Evolutionary conservation across 805 yeast species (phyloP).

Genomic region (Nakazawaea wyomingensis): DNA sequence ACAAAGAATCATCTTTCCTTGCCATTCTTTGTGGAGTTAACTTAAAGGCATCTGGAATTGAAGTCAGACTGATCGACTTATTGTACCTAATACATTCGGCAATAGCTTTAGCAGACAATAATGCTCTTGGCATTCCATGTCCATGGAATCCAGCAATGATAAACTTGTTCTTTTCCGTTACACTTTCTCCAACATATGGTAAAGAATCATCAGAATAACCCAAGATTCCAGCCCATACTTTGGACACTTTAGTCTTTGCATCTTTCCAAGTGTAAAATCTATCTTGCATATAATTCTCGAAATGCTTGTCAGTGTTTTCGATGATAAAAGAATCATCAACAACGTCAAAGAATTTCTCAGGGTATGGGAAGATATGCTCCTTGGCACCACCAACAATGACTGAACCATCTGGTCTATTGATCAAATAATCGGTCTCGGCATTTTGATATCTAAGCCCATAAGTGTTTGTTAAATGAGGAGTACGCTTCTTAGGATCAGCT

Average conservation of each 20-base stretch:
- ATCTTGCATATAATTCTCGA: slow-evolving; percentile 26
- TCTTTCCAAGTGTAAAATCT: slow-evolving; percentile 29
- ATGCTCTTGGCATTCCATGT: slow-evolving; percentile 47
- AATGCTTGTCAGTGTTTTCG: slow-evolving; percentile 19
- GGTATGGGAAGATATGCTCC: slow-evolving; percentile 19
- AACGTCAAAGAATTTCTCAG: slow-evolving; percentile 22
- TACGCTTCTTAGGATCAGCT: slow-evolving; percentile 16
- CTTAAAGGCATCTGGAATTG: slow-evolving; percentile 20
- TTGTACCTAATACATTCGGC: slow-evolving; percentile 21
- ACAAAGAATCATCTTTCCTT: slow-evolving; percentile 14
- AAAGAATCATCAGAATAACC: slow-evolving; percentile 36
- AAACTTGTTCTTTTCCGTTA: slow-evolving; percentile 25
- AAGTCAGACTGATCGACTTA: not conserved
- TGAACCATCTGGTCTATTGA: slow-evolving; percentile 30
- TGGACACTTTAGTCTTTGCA: slow-evolving; percentile 20
- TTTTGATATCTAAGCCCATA: slow-evolving; percentile 24
- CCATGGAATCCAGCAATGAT: slow-evolving; percentile 46
- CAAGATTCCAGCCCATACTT: slow-evolving; percentile 42
- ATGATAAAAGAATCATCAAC: slow-evolving; percentile 32
- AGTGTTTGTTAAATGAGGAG: slow-evolving; percentile 27
- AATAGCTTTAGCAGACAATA: slow-evolving; percentile 33
- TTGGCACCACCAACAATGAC: slow-evolving; percentile 28
- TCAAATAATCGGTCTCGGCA: slow-evolving; percentile 28
- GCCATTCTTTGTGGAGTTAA: slow-evolving; percentile 18
- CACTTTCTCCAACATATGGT: slow-evolving; percentile 40